Evolutionary conservation across 2,329 filamentous ascomycete species (phyloP).

Genomic region (Fusarium equiseti): DNA sequence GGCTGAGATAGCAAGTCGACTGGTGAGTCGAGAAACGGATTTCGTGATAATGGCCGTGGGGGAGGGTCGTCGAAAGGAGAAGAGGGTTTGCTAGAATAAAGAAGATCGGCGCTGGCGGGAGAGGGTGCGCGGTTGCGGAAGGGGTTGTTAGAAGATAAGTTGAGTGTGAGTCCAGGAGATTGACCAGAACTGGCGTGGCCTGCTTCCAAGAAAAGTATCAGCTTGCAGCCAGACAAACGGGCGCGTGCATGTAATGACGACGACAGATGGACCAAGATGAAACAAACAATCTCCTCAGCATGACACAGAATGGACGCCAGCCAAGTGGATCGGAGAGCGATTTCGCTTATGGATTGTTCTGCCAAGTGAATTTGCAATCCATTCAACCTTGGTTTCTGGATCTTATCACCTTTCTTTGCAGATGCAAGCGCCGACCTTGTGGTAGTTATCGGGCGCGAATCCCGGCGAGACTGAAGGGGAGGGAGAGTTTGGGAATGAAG

Average conservation of each 20-base stretch:
- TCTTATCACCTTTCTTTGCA: constrained; percentile 39
- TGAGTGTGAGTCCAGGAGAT: constrained; percentile 66
- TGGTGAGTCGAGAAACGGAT: constrained; percentile 78
- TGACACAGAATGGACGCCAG: constrained; percentile 49
- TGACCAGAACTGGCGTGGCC: constrained; percentile 44
- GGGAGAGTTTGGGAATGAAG: constrained; percentile 33
- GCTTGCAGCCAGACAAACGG: constrained; percentile 45
- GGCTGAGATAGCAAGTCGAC: constrained; percentile 50
- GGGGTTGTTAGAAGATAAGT: constrained; percentile 85
- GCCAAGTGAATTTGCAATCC: constrained; percentile 45
- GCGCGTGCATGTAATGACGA: constrained; percentile 50
- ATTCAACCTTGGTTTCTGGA: constrained; percentile 31
- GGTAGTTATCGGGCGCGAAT: constrained; percentile 34
- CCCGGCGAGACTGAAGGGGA: constrained; percentile 38
- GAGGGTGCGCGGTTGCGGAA: constrained; percentile 80
- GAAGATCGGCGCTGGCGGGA: constrained; percentile 58
- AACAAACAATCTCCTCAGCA: constrained; percentile 51
- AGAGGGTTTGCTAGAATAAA: constrained; percentile 56
- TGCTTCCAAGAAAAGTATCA: constrained; percentile 46
- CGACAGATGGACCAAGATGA: constrained; percentile 48
- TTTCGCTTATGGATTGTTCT: constrained; percentile 40
- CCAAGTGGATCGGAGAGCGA: constrained; percentile 46
- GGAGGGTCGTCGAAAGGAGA: constrained; percentile 72
- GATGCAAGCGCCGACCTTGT: constrained; percentile 42
- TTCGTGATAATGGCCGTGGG: constrained; percentile 75